phyloP scores from a whole-genome alignment of 495 filamentous ascomycete species.

The Penicillium chermesinum region DNA sequence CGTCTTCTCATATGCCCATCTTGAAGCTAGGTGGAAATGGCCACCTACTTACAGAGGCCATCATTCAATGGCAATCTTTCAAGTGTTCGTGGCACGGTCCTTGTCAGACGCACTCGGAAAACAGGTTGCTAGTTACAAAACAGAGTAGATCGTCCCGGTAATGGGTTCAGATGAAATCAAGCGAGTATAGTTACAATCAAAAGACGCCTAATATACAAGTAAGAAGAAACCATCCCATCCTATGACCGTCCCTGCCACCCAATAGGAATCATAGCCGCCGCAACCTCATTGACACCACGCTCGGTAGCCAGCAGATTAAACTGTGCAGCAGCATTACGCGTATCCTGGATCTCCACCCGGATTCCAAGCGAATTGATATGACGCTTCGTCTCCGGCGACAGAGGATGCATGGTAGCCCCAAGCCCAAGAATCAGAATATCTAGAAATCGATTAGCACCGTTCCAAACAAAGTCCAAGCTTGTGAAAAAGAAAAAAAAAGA shows the following conservation, averaged over 20 bases:
- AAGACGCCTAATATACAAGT: background rate
- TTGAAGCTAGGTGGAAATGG: too few species aligned
- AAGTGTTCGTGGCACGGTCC: too few species aligned
- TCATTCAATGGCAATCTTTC: too few species aligned
- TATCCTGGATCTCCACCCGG: slow-evolving; percentile 84
- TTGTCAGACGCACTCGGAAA: too few species aligned
- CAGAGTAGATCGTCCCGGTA: too few species aligned
- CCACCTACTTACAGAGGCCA: too few species aligned
- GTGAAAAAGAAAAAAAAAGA: slow-evolving; percentile 1
- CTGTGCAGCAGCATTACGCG: slow-evolving; percentile 86
- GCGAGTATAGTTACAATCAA: too few species aligned
- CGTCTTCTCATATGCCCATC: too few species aligned
- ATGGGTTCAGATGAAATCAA: too few species aligned
- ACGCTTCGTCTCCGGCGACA: slow-evolving; percentile 68
- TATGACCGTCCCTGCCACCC: slow-evolving; percentile 61
- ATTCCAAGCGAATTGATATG: slow-evolving; percentile 75
- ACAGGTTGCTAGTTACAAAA: too few species aligned
- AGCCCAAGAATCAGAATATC: slow-evolving; percentile 87
- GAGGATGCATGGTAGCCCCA: slow-evolving; percentile 65
- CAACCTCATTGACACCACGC: slow-evolving; percentile 71
- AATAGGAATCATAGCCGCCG: slow-evolving; percentile 82
- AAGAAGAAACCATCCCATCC: background rate
- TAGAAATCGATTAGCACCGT: slow-evolving; percentile 35
- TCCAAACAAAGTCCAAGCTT: too few species aligned
- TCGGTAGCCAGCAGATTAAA: slow-evolving; percentile 85